Evolutionary conservation across 179 eudicot genomes (phyloP).

Genomic region (Corrigiola litoralis): DNA sequence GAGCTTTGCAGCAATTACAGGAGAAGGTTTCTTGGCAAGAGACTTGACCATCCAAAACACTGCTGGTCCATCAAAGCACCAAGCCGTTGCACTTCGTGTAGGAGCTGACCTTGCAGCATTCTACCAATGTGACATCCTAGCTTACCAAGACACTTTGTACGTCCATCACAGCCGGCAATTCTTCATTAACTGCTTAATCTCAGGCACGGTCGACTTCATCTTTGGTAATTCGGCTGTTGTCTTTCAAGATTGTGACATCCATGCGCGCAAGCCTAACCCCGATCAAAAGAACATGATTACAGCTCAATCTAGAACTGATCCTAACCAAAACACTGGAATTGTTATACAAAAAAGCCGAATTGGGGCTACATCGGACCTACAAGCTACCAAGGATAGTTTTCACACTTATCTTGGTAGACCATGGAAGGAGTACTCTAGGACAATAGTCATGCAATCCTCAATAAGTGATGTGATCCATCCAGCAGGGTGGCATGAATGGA

Average conservation of each 20-base stretch:
- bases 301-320: slow-evolving; percentile 59
- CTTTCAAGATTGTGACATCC: slow-evolving; percentile 62
- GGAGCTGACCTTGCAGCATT: slow-evolving; percentile 42
- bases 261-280: slow-evolving; percentile 42
- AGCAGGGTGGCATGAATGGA: slow-evolving; percentile 47
- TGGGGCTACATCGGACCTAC: slow-evolving; percentile 29
- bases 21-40: slow-evolving; percentile 46
- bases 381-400: slow-evolving; percentile 13
- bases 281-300: slow-evolving; percentile 56
- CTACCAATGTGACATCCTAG: slow-evolving; percentile 47
- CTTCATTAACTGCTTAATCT: slow-evolving; percentile 22
- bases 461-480: slow-evolving; percentile 37
- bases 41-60: slow-evolving; percentile 58
- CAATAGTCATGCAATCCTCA: slow-evolving; percentile 30
- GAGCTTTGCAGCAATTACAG: slow-evolving; percentile 24
- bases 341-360: slow-evolving; percentile 47
- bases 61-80: slow-evolving; percentile 38
- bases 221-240: slow-evolving; percentile 56
- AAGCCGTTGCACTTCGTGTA: slow-evolving; percentile 58
- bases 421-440: slow-evolving; percentile 46
- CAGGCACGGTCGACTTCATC: slow-evolving; percentile 51
- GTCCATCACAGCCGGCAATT: slow-evolving; percentile 40
- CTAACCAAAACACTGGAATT: slow-evolving; percentile 54
- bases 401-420: slow-evolving; percentile 52
- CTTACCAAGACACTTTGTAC: slow-evolving; percentile 58